Conservation (phyloP, 2,329 filamentous ascomycete species). For the Lasiodiplodia hormozganensis region DNA sequence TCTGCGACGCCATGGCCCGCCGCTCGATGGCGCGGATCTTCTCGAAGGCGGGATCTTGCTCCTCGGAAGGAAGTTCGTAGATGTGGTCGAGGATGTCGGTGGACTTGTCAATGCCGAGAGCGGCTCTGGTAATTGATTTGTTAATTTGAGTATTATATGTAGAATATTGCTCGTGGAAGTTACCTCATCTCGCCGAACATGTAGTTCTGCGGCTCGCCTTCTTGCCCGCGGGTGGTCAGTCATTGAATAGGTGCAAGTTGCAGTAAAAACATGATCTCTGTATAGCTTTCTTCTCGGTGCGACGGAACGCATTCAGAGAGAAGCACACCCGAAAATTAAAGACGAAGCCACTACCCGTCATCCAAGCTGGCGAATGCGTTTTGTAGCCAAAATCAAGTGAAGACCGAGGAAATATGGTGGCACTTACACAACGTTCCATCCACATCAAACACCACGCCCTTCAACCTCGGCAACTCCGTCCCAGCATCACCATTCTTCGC, state of each 20-base stretch:
- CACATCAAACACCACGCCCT: slow-evolving; percentile 83
- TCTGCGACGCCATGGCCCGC: slow-evolving; percentile 78
- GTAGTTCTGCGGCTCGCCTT: slow-evolving; percentile 87
- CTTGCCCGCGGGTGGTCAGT: background rate
- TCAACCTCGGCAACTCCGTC: slow-evolving; percentile 51
- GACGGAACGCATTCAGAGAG: too few relatives aligned
- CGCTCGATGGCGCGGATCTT: slow-evolving; percentile 82
- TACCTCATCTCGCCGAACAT: slow-evolving; percentile 92
- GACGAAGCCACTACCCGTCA: background rate
- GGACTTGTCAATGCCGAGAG: slow-evolving; percentile 73
- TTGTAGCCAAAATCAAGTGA: background rate
- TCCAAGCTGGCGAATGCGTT: background rate
- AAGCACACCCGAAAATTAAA: background rate
- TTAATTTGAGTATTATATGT: background rate
- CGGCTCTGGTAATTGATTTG: slow-evolving; percentile 49
- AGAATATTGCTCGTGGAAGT: slow-evolving; percentile 18
- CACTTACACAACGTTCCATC: slow-evolving; percentile 89
- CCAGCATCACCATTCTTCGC: slow-evolving; percentile 40
- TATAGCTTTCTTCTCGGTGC: too few relatives aligned
- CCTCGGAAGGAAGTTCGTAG: slow-evolving; percentile 67
- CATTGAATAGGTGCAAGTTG: background rate
- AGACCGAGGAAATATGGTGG: background rate
- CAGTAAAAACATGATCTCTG: too few relatives aligned
- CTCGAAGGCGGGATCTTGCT: slow-evolving; percentile 71
- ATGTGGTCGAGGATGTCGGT: slow-evolving; percentile 91